These are phyloP conservation scores for Eucalyptus caleyi DNA, from an alignment of 345 rosid species.

Conservation along the genomic window DNA sequence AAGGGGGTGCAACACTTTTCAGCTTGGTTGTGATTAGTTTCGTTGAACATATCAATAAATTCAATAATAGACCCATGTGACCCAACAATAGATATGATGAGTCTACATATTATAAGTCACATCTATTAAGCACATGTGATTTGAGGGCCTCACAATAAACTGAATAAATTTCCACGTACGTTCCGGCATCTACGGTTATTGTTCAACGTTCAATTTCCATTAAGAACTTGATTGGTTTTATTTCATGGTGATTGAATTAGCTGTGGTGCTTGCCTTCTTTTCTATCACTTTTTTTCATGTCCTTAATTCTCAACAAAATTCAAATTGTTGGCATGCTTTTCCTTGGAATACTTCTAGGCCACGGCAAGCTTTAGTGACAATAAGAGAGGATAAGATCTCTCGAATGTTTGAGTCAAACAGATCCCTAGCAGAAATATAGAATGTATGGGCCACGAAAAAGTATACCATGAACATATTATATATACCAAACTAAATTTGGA, in stretches of 20 bases:
- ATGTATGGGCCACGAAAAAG: background rate
- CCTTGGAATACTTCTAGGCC: background rate
- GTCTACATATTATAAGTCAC: background rate
- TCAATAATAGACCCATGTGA: background rate
- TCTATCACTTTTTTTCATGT: background rate
- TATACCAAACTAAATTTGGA: background rate
- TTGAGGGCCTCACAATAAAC: accelerated
- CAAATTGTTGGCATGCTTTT: background rate
- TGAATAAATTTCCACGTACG: background rate
- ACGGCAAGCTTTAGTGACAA: background rate
- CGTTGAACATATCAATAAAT: no score
- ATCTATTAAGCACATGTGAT: no score
- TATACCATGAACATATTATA: background rate
- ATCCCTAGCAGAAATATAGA: background rate
- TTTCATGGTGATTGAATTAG: background rate
- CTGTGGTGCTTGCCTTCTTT: background rate
- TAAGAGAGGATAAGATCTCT: background rate
- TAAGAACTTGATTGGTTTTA: background rate
- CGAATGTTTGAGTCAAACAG: background rate
- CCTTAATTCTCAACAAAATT: background rate
- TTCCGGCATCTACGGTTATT: accelerated
- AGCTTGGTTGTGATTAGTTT: no score
- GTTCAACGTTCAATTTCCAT: background rate
- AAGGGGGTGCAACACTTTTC: background rate
- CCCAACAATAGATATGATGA: accelerated